Evolutionary conservation across 2,329 filamentous ascomycete genomes (phyloP), one percentile per base, ranked within the genome.

Genomic region (Phialophora tarda): DNA sequence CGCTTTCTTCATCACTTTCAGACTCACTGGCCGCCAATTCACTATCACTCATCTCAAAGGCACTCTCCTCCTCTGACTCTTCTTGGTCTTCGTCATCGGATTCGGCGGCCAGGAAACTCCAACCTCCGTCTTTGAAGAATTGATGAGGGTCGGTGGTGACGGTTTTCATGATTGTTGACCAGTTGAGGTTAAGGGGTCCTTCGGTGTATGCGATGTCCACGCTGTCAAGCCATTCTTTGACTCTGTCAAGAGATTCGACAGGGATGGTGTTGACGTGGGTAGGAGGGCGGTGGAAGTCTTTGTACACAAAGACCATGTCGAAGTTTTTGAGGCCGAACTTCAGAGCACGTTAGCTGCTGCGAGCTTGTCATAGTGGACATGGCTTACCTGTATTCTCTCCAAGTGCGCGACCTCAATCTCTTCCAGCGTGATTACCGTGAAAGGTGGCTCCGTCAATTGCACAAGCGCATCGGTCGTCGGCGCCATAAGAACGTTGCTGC

Each of bases 151-250:
- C 93, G 41, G 91, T 89, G 23, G 91, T 94, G 28, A 99, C 93
- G 0, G 95, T 99, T 85, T 99, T 99, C 93, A 99, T 99, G 76
- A 99, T 99, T 17, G 93, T 97, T 11, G 91, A 91, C 95, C 95
- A 99, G 84, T 98, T 98, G 64, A 99, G 85, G 82, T 99, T 99
- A 72, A 99, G 88, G 1, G 94, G 95, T 64, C 95, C 95, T 79
- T 99, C 96, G 12, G 88, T 91, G 82, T 89, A 98, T 21, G 95
- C 89, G 75, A 99, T 96, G 75, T 99, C 94, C 56, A 95, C 93
- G 1, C 90, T 93, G 79, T 99, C 94, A 10, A 99, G 86, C 89
- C 95, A 99, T 76, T 99, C 96, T 80, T 98, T 98, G 72, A 99
- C 94, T 62, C 92, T 89, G 73, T 99, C 95, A 3, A 99, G 85